These are phyloP conservation scores for Monoraphidium neglectum DNA, from an alignment of 139 green algal species.

Conservation along the genomic window DNA sequence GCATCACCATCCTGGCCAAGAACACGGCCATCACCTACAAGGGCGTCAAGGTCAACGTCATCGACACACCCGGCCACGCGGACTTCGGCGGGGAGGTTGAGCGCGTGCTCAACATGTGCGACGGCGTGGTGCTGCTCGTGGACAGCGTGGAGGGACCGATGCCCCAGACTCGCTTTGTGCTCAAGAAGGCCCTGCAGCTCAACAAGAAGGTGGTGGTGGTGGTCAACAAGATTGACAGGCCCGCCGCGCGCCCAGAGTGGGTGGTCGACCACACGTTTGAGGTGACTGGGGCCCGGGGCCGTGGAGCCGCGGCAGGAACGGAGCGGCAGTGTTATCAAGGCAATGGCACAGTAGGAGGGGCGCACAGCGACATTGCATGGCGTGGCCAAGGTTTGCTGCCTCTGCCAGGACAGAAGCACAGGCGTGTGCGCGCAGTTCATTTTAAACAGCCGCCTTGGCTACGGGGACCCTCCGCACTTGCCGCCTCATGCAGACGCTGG, in stretches of 20 bases:
- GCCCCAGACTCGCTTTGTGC: conserved; percentile 99
- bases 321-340: too few relatives aligned
- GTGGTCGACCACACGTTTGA: conserved; percentile 95
- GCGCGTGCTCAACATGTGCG: conserved; percentile 99
- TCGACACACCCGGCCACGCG: conserved; percentile 98
- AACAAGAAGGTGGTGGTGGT: conserved; percentile 97
- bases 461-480: too few relatives aligned
- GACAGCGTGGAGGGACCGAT: conserved; percentile 97
- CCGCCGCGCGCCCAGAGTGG: conserved; percentile 74
- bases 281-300: too few relatives aligned
- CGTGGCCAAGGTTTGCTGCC: too few relatives aligned
- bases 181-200: conserved; percentile 94
- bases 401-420: too few relatives aligned
- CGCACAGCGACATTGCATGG: too few relatives aligned
- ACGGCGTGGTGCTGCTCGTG: conserved; percentile 98
- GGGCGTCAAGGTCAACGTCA: conserved; percentile 97
- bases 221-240: conserved; percentile 98
- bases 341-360: too few relatives aligned
- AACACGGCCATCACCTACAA: conserved; percentile 96
- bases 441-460: too few relatives aligned
- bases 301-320: too few relatives aligned
- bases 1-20: conserved; percentile 99
- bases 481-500: too few relatives aligned
- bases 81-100: conserved; percentile 99
- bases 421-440: too few relatives aligned